Conservation (phyloP, 768 basidiomycete species). For the Suillus discolor region DNA sequence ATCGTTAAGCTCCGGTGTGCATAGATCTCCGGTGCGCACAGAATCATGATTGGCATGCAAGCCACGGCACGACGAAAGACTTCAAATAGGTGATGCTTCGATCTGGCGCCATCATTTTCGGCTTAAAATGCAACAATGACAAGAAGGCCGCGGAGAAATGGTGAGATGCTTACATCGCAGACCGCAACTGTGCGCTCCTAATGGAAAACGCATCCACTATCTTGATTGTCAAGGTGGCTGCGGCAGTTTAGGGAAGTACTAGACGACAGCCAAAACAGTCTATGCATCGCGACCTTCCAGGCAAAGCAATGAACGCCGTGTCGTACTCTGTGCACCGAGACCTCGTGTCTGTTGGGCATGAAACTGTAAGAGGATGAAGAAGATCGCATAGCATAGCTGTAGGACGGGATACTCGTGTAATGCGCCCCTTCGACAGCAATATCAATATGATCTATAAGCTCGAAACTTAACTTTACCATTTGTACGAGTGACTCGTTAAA, state of each 20-base stretch:
- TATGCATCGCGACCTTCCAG: not conserved
- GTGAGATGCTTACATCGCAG: not conserved
- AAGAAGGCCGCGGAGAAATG: constrained; percentile 4
- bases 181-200: not conserved
- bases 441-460: constrained; percentile 2
- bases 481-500: not conserved
- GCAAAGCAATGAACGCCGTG: constrained; percentile 4
- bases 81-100: not conserved
- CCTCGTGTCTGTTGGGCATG: constrained; percentile 5
- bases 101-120: not conserved
- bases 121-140: not conserved
- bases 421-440: constrained; percentile 4
- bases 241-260: not conserved
- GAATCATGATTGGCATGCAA: not conserved
- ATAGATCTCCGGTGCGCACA: not conserved
- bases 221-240: not conserved
- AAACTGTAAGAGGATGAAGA: not conserved
- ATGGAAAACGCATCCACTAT: not conserved
- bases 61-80: not conserved
- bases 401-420: constrained; percentile 4
- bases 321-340: constrained; percentile 4
- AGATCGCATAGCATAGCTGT: not conserved
- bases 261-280: not conserved
- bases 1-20: not conserved
- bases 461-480: constrained; percentile 6